Percentiles rank a stretch among this genome's conserved stretches.
Conservation (phyloP, 2,329 filamentous ascomycete genomes). For the Thermoascus crustaceus region DNA sequence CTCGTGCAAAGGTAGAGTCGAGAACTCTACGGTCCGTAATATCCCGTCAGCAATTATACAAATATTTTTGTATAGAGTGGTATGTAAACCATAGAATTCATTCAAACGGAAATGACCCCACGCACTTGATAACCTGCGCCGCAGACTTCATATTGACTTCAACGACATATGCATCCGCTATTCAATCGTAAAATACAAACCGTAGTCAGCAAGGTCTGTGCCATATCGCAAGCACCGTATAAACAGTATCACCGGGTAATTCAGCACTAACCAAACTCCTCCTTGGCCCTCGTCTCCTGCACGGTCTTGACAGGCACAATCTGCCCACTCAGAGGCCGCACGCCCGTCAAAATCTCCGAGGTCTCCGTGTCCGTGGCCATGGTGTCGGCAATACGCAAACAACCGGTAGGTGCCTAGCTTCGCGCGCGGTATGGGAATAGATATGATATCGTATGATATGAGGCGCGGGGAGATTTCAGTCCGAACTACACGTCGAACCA, state of each 20-base stretch:
- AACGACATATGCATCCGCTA: constrained; percentile 36
- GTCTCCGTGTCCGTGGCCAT: constrained; percentile 16
- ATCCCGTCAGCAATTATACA: not conserved
- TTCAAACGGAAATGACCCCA: not conserved
- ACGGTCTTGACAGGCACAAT: constrained; percentile 36
- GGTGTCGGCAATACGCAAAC: constrained; percentile 5
- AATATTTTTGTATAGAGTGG: too few relatives aligned
- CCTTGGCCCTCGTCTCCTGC: constrained; percentile 33
- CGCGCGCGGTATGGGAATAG: too few relatives aligned
- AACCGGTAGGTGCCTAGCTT: too few relatives aligned
- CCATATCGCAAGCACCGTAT: too few relatives aligned
- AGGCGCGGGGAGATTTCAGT: too few relatives aligned
- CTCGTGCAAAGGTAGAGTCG: constrained; percentile 28
- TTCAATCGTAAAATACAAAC: constrained; percentile 8
- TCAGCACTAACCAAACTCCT: constrained; percentile 34
- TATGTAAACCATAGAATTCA: too few relatives aligned
- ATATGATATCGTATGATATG: too few relatives aligned
- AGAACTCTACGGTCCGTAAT: constrained; percentile 24
- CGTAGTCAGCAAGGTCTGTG: constrained; percentile 8
- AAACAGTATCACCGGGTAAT: too few relatives aligned
- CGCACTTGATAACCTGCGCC: constrained; percentile 37
- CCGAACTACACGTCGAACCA: too few relatives aligned
- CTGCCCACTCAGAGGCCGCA: constrained; percentile 25
- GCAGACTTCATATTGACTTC: constrained; percentile 38
- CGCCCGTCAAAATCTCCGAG: constrained; percentile 14